Base-by-base conservation (phyloP, 495 filamentous ascomycete species). In the Aeminium ludgeri region DNA sequence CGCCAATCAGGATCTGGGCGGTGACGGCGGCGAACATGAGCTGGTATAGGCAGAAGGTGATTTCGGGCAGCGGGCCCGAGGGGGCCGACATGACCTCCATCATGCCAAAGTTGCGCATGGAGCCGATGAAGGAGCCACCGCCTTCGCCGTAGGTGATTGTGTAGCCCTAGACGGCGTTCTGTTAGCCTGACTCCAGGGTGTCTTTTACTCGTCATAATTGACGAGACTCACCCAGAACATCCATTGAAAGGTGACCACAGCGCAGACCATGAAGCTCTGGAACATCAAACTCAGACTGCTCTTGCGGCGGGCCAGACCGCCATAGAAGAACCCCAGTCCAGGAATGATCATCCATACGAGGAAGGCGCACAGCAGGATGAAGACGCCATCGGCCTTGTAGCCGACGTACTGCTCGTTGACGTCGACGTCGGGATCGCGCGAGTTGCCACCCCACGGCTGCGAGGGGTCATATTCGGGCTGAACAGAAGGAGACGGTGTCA, bases 41-140 rank as follows among this genome's bases (percentile, higher is more conserved):
- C 48, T 74, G 71, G 45, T 71, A 76, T 34, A 74, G 52, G 42
- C 66, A 68, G 46, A 70, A 73, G 5, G 73, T 59, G 34, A 74
- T 64, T 35, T 76, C 72, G 0, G 72, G 72, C 8, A 73, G 57
- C 15, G 65, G 57, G 2, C 51, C 55, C 11, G 69, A 71, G 0
- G 68, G 69, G 1, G 67, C 67, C 16, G 61, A 62, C 44, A 61
- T 45, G 8, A 70, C 64, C 46, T 68, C 60, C 52, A 58, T 67
- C 51, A 75, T 46, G 1, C 70, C 71, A 40, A 75, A 71, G 42
- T 68, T 66, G 36, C 56, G 58, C 27, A 75, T 47, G 18, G 63
- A 64, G 16, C 70, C 71, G 27, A 73, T 72, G 51, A 69, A 73
- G 0, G 63, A 57, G n/a, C 63, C 60, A 7, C 60, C 70, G 38